Percentiles rank a stretch among this genome's conserved stretches.
Conservation (phyloP, 148 eudicot species). For the Nepenthes gracilis region DNA sequence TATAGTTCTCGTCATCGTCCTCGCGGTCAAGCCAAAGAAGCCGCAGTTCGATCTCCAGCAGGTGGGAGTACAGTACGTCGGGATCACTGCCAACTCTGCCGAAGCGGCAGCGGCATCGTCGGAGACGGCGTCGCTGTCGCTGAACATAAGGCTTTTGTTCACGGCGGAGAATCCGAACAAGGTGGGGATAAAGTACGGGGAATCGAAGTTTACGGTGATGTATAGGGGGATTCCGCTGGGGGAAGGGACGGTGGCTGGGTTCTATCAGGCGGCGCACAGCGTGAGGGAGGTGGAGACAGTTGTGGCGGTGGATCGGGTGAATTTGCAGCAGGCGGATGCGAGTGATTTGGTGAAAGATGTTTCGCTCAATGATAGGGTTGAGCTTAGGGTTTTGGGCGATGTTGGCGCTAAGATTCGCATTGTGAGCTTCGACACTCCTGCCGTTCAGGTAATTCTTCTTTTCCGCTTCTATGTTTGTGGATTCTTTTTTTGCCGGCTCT, state of each 20-base stretch:
- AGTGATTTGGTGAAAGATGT: slow-evolving; percentile 64
- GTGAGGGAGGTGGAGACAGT: slow-evolving; percentile 40
- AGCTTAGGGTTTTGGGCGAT: slow-evolving; percentile 73
- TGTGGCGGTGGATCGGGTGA: slow-evolving; percentile 62
- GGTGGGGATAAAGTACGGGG: slow-evolving; percentile 80
- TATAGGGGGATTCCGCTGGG: slow-evolving; percentile 81
- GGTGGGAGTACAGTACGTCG: slow-evolving; percentile 68
- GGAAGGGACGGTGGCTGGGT: slow-evolving; percentile 53
- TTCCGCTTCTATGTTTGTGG: neutral
- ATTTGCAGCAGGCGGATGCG: slow-evolving; percentile 64
- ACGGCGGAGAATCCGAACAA: slow-evolving; percentile 78
- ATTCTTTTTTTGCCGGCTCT: neutral
- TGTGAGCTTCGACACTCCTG: slow-evolving; percentile 71
- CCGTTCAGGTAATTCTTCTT: slow-evolving; percentile 36
- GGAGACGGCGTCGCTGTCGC: slow-evolving; percentile 43
- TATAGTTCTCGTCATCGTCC: slow-evolving; percentile 52
- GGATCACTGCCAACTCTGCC: slow-evolving; percentile 22
- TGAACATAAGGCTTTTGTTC: slow-evolving; percentile 48
- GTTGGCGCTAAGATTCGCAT: slow-evolving; percentile 87
- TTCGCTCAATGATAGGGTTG: slow-evolving; percentile 65
- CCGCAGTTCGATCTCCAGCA: slow-evolving; percentile 81
- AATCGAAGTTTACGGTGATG: slow-evolving; percentile 67
- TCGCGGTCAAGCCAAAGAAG: slow-evolving; percentile 82
- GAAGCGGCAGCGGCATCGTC: slow-evolving; percentile 13
- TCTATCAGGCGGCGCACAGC: slow-evolving; percentile 78